Conservation (phyloP, 2,329 filamentous ascomycete genomes). For the Fusarium sp. region DNA sequence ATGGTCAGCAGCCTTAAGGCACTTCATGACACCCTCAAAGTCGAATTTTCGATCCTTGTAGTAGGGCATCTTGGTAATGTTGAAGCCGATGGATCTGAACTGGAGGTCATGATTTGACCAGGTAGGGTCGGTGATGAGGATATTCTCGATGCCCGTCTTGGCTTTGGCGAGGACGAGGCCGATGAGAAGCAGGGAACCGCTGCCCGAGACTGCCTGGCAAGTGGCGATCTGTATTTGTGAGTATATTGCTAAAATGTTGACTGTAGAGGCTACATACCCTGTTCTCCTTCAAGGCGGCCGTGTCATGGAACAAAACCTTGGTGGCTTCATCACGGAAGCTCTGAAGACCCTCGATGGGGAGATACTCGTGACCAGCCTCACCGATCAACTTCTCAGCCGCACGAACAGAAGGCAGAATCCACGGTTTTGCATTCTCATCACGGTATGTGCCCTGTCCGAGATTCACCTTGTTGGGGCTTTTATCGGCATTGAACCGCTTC, state of each 20-base stretch:
- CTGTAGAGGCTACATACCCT: conserved; percentile 37
- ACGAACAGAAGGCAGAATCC: conserved; percentile 50
- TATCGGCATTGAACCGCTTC: conserved; percentile 45
- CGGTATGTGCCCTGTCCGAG: conserved; percentile 52
- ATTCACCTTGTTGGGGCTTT: conserved; percentile 48
- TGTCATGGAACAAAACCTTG: conserved; percentile 46
- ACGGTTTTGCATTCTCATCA: conserved; percentile 50
- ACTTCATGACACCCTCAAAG: conserved; percentile 44
- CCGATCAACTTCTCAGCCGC: conserved; percentile 35
- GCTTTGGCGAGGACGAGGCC: conserved; percentile 46
- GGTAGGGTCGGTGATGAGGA: conserved; percentile 53
- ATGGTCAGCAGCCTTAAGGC: conserved; percentile 42
- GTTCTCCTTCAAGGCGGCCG: conserved; percentile 39
- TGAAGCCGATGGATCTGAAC: conserved; percentile 47
- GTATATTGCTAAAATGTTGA: fast-evolving
- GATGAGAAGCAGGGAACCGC: conserved; percentile 50
- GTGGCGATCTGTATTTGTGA: conserved; percentile 43
- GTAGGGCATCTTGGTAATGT: conserved; percentile 48
- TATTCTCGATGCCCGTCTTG: conserved; percentile 37
- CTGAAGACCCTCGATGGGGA: conserved; percentile 49
- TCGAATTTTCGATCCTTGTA: conserved; percentile 48
- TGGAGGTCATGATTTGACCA: conserved; percentile 54
- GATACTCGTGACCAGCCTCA: conserved; percentile 48
- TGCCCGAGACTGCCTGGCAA: conserved; percentile 52
- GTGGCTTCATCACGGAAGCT: conserved; percentile 46